Conservation (phyloP, 176 grass and related monocot genomes). For the Zizania latifolia region DNA sequence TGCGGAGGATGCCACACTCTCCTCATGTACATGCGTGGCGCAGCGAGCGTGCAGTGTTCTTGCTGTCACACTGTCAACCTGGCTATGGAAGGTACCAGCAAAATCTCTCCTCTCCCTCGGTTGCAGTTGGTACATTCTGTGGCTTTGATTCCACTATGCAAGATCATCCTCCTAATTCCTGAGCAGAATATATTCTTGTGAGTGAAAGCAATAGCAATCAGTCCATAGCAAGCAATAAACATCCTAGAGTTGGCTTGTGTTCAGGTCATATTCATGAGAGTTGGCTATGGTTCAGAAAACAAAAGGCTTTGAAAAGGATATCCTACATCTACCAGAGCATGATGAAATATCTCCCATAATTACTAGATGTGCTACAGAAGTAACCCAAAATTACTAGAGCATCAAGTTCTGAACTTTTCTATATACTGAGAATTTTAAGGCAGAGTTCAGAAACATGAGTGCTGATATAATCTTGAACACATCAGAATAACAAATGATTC, state of each 20-base stretch:
- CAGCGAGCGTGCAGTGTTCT: conserved; percentile 91
- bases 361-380: background rate
- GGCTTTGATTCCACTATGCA: conserved; percentile 11
- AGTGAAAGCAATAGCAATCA: background rate
- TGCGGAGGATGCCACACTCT: conserved; percentile 98
- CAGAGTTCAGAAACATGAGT: conserved; percentile 13
- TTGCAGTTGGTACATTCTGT: conserved; percentile 24
- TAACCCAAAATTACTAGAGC: background rate
- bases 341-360: conserved; percentile 21
- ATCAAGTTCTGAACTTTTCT: conserved; percentile 7
- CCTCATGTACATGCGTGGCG: conserved; percentile 94
- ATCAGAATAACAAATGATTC: conserved; percentile 5
- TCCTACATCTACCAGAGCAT: conserved; percentile 2
- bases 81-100: conserved; percentile 70
- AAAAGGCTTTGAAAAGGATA: conserved; percentile 18
- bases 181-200: conserved; percentile 9
- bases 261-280: conserved; percentile 28
- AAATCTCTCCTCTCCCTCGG: conserved; percentile 10
- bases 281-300: conserved; percentile 25
- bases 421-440: background rate
- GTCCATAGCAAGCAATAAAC: conserved; percentile 21
- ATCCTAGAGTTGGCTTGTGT: conserved; percentile 25
- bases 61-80: conserved; percentile 97
- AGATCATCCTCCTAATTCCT: conserved; percentile 11
- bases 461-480: background rate